Evolutionary conservation across 1,284 basidiomycete genomes (phyloP), one percentile per base, ranked within the genome.

Genomic region (Earliella scabrosa): DNA sequence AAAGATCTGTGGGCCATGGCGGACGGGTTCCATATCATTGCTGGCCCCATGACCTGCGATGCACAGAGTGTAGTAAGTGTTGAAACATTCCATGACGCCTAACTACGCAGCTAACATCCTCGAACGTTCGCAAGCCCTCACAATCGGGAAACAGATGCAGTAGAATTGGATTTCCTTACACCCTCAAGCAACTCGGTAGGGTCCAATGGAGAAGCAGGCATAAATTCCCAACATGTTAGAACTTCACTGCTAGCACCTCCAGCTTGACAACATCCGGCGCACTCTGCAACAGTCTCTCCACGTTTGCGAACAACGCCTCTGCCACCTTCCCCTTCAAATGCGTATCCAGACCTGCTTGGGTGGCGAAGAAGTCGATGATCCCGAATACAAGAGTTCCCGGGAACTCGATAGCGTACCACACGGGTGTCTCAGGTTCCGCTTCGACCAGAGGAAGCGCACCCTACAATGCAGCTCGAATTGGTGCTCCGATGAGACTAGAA

Each of bases 371-470:
- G 57, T 75, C 76, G 58, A 78, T 54, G 50, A 77, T 75, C 3
- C 68, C 76, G 60, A 77, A 77, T 21, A 66, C 65, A 51, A 71
- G 69, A n/a, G 72, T 73, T 2, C 71, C 74, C 3, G 72, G 65
- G 49, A 73, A 73, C 54, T 75, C 68, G 50, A 77, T 62, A 3
- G 75, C 74, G 51, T 74, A 79, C 76, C 76, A 78, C 31, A 73
- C 66, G 10, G 68, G 66, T 2, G 76, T 77, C 32, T 65, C 63
- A 2, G 64, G 50, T 62, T 77, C 76, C 2, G 64, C 68, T 41
- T 76, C 69, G 45, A 77, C 71, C 9, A 75, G 64, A 3, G 73
- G 67, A 4, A 73, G 60, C 16, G 73, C 74, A 29, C 68, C 63
- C 73, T 76, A 38, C 8, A 11, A 2, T 14, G 8, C 8, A 3